Conservation (phyloP, 371 early-diverging fungal species). For the Mortierella sp. region DNA sequence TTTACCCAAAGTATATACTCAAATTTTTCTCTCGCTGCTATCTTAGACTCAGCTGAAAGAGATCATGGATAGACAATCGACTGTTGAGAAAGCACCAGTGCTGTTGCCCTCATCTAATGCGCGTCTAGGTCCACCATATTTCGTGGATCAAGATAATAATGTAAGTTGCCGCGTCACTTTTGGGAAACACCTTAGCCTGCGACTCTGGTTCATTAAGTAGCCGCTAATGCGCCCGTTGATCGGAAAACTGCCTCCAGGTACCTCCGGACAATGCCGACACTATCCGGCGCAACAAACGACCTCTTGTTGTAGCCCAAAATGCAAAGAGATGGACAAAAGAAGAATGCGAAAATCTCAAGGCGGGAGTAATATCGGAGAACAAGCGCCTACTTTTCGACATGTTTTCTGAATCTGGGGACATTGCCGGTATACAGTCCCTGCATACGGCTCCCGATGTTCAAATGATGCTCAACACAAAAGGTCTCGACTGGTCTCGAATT, state of each 20-base stretch:
- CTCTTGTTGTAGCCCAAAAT: slow-evolving; percentile 51
- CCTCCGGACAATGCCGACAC: slow-evolving; percentile 66
- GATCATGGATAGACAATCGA: slow-evolving; percentile 12
- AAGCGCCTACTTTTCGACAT: slow-evolving; percentile 34
- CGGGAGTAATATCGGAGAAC: slow-evolving; percentile 47
- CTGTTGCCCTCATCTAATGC: slow-evolving; percentile 10
- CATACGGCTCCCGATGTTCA: slow-evolving; percentile 60
- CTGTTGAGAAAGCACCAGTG: slow-evolving; percentile 12
- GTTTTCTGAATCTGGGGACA: slow-evolving; percentile 26
- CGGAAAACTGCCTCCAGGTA: slow-evolving; percentile 29
- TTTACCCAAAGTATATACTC: neutral
- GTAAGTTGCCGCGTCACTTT: slow-evolving; percentile 14
- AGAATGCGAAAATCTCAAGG: slow-evolving; percentile 60
- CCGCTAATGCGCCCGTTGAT: too few species aligned
- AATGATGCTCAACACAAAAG: slow-evolving; percentile 71
- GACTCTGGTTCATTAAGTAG: too few species aligned
- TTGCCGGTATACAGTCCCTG: slow-evolving; percentile 48
- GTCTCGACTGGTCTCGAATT: slow-evolving; percentile 79
- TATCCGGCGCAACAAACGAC: slow-evolving; percentile 34
- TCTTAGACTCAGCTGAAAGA: slow-evolving; percentile 23
- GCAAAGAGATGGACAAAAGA: slow-evolving; percentile 60
- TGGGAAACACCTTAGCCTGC: too few species aligned
- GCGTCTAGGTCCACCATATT: slow-evolving; percentile 59
- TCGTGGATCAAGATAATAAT: slow-evolving; percentile 58
- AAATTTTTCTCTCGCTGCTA: neutral